phyloP scores from a whole-genome alignment of 345 rosid species.

The Gossypium raimondii region DNA sequence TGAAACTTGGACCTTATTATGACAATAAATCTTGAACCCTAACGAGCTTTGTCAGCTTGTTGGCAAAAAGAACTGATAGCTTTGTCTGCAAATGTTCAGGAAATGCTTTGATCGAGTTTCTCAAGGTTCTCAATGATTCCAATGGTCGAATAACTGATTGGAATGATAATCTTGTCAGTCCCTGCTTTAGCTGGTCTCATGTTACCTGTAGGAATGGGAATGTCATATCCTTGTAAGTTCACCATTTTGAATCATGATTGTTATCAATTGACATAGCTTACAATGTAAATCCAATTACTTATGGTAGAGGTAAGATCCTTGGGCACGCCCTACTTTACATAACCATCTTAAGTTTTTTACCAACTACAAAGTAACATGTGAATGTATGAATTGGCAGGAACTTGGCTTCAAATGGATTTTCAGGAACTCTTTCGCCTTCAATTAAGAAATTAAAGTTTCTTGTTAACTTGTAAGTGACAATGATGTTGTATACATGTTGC shows the following conservation, averaged over 20 bases:
- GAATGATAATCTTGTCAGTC: conserved; percentile 62
- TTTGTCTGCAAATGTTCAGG: conserved; percentile 35
- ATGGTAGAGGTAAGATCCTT: background rate
- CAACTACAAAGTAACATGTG: background rate
- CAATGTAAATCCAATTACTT: background rate
- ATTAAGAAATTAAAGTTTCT: conserved; percentile 65
- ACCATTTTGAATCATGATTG: background rate
- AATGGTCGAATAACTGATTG: conserved; percentile 44
- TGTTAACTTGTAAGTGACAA: conserved; percentile 58
- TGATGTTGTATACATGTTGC: background rate
- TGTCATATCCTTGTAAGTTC: conserved; percentile 70
- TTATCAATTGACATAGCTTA: conserved; percentile 4
- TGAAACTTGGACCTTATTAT: too few relatives aligned
- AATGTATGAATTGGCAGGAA: conserved; percentile 40
- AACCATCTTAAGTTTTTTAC: background rate
- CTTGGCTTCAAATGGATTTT: conserved; percentile 67
- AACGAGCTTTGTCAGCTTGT: too few relatives aligned
- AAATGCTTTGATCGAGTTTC: conserved; percentile 63
- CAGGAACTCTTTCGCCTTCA: conserved; percentile 72
- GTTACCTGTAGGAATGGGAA: conserved; percentile 64
- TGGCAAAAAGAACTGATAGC: too few relatives aligned
- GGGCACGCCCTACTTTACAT: background rate
- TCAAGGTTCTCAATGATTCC: conserved; percentile 53
- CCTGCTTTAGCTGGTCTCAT: conserved; percentile 87
- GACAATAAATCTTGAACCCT: too few relatives aligned